Evolutionary conservation across 1,284 basidiomycete genomes (phyloP).

Genomic region (Naganishia cerealis): DNA sequence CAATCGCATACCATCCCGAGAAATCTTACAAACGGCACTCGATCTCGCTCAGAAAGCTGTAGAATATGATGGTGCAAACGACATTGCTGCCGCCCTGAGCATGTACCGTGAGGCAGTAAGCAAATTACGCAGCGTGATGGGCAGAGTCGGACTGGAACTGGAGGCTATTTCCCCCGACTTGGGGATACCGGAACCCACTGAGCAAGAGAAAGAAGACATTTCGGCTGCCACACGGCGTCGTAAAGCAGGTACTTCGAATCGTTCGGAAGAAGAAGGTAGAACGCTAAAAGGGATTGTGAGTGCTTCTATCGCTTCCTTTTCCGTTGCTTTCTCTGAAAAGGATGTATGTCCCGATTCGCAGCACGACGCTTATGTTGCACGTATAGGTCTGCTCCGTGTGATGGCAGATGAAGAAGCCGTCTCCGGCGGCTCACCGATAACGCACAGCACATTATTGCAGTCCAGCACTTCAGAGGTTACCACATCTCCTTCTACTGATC

Average conservation of each 20-base stretch:
- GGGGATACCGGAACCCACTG: slow-evolving; percentile 29
- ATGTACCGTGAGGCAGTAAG: slow-evolving; percentile 52
- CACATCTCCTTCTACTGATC: background rate
- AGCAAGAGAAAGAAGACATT: slow-evolving; percentile 30
- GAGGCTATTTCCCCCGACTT: slow-evolving; percentile 20
- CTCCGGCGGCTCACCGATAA: background rate
- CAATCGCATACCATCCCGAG: slow-evolving; percentile 47
- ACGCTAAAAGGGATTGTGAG: slow-evolving; percentile 34
- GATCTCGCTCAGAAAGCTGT: slow-evolving; percentile 54
- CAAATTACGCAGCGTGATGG: slow-evolving; percentile 53
- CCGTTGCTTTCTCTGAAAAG: background rate
- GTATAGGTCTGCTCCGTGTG: slow-evolving; percentile 26
- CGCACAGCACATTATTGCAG: background rate
- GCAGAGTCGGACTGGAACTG: slow-evolving; percentile 49
- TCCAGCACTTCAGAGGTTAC: background rate
- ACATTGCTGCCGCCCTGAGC: slow-evolving; percentile 50
- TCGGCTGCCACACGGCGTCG: slow-evolving; percentile 14
- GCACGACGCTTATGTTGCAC: slow-evolving; percentile 35
- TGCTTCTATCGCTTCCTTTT: background rate
- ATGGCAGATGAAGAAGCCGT: slow-evolving; percentile 20
- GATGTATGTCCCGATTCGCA: background rate
- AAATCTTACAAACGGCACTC: slow-evolving; percentile 52
- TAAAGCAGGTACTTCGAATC: slow-evolving; percentile 10
- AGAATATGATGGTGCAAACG: slow-evolving; percentile 54
- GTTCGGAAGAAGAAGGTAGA: slow-evolving; percentile 30